Evolutionary conservation across 495 filamentous ascomycete genomes (phyloP).

Genomic region (Penicillium riverlandense): DNA sequence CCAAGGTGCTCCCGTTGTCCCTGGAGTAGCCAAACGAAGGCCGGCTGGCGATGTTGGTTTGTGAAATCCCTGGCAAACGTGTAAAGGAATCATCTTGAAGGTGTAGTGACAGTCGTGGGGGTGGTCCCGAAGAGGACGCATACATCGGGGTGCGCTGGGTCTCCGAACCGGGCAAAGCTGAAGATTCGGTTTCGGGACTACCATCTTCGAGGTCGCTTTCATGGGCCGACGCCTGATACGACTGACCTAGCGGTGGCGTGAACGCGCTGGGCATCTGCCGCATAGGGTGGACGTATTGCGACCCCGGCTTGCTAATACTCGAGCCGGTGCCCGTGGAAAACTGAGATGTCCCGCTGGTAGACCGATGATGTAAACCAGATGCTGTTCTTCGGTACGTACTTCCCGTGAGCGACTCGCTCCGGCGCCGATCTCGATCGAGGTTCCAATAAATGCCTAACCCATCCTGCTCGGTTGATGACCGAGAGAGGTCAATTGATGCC

Average conservation of each 20-base stretch:
- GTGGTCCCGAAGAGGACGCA: constrained; percentile 23
- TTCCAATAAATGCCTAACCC: constrained; percentile 48
- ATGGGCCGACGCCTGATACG: constrained; percentile 40
- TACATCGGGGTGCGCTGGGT: constrained; percentile 13
- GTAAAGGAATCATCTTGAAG: constrained; percentile 43
- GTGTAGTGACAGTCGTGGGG: constrained; percentile 35
- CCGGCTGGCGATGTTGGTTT: constrained; percentile 45
- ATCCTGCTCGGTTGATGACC: constrained; percentile 49
- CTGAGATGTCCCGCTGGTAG: constrained; percentile 50
- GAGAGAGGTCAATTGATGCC: constrained; percentile 46
- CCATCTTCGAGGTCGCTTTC: constrained; percentile 39
- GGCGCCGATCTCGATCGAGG: constrained; percentile 28
- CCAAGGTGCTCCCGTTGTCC: constrained; percentile 33
- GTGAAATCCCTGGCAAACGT: constrained; percentile 40
- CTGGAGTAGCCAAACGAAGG: constrained; percentile 43
- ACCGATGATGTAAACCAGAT: constrained; percentile 41
- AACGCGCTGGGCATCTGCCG: constrained; percentile 50
- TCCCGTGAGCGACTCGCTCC: constrained; percentile 23
- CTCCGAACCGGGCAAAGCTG: constrained; percentile 14
- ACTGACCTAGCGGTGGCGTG: constrained; percentile 47
- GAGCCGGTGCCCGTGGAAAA: constrained; percentile 39
- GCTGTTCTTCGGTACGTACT: constrained; percentile 23
- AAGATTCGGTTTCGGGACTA: constrained; percentile 19
- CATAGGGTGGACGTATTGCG: constrained; percentile 53
- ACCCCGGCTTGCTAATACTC: constrained; percentile 42